Evolutionary conservation across 2,329 filamentous ascomycete species (phyloP).

Genomic region (Colletotrichum eremochloae): DNA sequence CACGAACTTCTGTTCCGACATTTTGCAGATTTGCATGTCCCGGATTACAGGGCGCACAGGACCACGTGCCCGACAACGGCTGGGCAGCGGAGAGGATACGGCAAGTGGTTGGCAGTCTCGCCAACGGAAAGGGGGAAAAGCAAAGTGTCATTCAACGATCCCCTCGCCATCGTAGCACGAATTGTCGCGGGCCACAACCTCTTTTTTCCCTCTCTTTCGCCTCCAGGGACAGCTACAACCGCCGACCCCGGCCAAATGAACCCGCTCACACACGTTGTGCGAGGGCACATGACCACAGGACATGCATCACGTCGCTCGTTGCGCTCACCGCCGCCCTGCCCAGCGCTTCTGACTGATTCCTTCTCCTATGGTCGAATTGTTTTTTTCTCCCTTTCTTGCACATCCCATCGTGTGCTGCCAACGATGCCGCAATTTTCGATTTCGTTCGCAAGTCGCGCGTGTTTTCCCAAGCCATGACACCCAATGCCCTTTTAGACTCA

Average conservation of each 20-base stretch:
- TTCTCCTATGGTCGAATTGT: not conserved
- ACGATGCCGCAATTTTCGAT: not conserved
- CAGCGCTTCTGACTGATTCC: not conserved
- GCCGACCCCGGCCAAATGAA: slow-evolving; percentile 6
- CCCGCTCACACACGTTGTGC: slow-evolving; percentile 25
- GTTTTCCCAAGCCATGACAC: slow-evolving; percentile 4
- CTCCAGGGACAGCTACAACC: slow-evolving; percentile 4
- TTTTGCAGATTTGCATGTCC: slow-evolving; percentile 12
- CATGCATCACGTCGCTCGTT: slow-evolving; percentile 29
- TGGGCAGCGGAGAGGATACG: not conserved
- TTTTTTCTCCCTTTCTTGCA: not conserved
- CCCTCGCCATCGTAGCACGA: slow-evolving; percentile 33
- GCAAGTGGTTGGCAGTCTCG: not conserved
- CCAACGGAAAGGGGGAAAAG: not conserved
- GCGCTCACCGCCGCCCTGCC: slow-evolving; percentile 34
- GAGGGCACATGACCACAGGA: slow-evolving; percentile 35
- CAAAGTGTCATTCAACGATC: slow-evolving; percentile 13
- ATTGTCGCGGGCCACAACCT: slow-evolving; percentile 11
- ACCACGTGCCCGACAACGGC: slow-evolving; percentile 32
- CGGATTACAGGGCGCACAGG: slow-evolving; percentile 10
- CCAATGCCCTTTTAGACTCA: not conserved
- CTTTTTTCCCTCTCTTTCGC: not conserved
- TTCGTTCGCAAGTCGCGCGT: slow-evolving; percentile 4
- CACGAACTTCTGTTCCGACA: slow-evolving; percentile 1
- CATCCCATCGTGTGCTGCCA: not conserved